These are phyloP conservation scores for Sclerotinia spermophila DNA, from an alignment of 2,329 filamentous ascomycete genomes.

Conservation along the genomic window DNA sequence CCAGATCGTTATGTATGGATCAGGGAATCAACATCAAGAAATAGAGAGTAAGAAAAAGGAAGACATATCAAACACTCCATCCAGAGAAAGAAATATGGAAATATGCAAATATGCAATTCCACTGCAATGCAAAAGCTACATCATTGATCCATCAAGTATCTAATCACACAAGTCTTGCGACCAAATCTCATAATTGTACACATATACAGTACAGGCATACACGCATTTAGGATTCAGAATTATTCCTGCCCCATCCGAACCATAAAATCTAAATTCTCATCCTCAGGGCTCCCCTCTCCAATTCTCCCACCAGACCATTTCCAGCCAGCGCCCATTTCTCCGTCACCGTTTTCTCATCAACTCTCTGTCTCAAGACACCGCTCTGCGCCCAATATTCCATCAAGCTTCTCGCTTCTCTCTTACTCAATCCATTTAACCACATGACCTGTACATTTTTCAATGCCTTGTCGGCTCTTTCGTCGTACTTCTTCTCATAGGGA, in stretches of 20 bases:
- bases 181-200: neutral
- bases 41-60: neutral
- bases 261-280: conserved; percentile 33
- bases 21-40: neutral
- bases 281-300: conserved; percentile 64
- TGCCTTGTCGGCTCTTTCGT: conserved; percentile 52
- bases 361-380: conserved; percentile 67
- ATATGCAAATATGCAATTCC: neutral
- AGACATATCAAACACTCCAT: neutral
- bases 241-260: neutral
- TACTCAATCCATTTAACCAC: conserved; percentile 64
- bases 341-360: conserved; percentile 68
- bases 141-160: neutral
- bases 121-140: neutral
- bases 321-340: conserved; percentile 84
- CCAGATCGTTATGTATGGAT: neutral
- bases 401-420: conserved; percentile 68
- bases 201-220: too few species aligned
- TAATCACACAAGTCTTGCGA: neutral
- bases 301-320: conserved; percentile 77
- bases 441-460: conserved; percentile 51
- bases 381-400: conserved; percentile 94
- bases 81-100: neutral
- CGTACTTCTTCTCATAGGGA: conserved; percentile 55
- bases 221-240: neutral